These are phyloP conservation scores for Aphanomyces cochlioides DNA, from an alignment of 352 stramenopile genomes.

Conservation along the genomic window DNA sequence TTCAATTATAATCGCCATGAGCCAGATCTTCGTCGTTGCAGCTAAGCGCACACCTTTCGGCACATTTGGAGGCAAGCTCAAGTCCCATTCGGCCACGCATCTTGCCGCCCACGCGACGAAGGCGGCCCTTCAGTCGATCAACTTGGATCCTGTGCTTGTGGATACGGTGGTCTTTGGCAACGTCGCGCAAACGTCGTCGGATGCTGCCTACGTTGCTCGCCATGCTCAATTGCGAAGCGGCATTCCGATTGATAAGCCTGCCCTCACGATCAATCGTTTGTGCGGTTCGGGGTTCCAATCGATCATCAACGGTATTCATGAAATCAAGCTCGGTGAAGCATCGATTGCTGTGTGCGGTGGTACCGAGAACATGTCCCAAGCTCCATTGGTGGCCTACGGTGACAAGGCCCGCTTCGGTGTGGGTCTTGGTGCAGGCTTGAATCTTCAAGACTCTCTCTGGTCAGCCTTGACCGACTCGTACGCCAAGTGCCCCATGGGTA, in stretches of 20 bases:
- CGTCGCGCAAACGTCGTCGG: constrained; percentile 91
- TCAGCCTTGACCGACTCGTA: constrained; percentile 95
- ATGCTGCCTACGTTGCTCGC: constrained; percentile 93
- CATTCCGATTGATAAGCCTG: constrained; percentile 85
- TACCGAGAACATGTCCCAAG: constrained; percentile 95
- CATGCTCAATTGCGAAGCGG: constrained; percentile 93
- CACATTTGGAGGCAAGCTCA: constrained; percentile 93
- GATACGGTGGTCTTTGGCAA: constrained; percentile 96
- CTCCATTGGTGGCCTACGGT: constrained; percentile 89
- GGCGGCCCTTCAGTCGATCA: constrained; percentile 67
- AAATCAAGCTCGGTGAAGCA: constrained; percentile 88
- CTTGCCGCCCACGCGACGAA: constrained; percentile 84
- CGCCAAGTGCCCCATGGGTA: constrained; percentile 94
- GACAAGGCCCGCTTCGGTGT: constrained; percentile 92
- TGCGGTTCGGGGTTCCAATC: constrained; percentile 97
- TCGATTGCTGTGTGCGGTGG: constrained; percentile 89
- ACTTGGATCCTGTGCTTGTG: constrained; percentile 85
- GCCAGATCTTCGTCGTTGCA: constrained; percentile 92
- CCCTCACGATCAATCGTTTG: constrained; percentile 96
- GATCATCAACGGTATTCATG: constrained; percentile 88
- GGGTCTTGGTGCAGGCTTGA: constrained; percentile 86
- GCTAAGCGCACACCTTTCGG: constrained; percentile 95
- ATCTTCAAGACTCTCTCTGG: constrained; percentile 95
- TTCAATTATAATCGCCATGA: constrained; percentile 31
- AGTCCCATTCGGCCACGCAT: constrained; percentile 89